Base-by-base conservation (phyloP, 2,329 filamentous ascomycete species). In the Ophiognomonia clavigignenti-juglandacearum region DNA sequence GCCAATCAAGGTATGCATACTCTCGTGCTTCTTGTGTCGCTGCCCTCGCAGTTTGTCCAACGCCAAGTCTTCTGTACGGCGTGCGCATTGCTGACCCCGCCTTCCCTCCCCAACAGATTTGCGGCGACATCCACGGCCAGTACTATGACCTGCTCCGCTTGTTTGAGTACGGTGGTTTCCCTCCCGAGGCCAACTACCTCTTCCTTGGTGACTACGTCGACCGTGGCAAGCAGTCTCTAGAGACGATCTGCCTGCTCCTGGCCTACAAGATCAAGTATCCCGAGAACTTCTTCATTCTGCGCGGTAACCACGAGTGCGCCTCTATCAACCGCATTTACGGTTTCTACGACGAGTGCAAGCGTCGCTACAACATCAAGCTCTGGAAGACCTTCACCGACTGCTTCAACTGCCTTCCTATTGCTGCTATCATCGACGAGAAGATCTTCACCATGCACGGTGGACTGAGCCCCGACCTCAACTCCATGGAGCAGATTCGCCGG, bases 241-340 rank as follows among this genome's bases (percentile, higher is more conserved):
- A 98, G 77, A 97, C 93, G 57, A 97, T 98, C 71, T 96, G 90
- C 74, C 78, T 98, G 55, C 80, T 98, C 48, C 81, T 98, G 43
- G 90, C 90, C 54, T 98, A 97, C 82, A 98, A 98, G 82, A 95
- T 98, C 81, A 97, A 97, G 76, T 97, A 96, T 68, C 93, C 93
- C 40, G 93, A 98, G 74, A 98, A 98, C 77, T 97, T 98, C 75
- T 98, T 98, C 77, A 87, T 98, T 57, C 82, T 98, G 50, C 89
- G 93, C 58, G 93, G 93, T 55, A 98, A 98, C 77, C 93, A 98
- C 77, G 93, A 98, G 72, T 97, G 93, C 73, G 93, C 93, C 50
- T 95, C 88, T 44, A 95, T 98, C 77, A 98, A 95, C 76, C 89
- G 93, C 64, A 95, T 97, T 70, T 98, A 98, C 69, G 93, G 93